Evolutionary conservation across 495 filamentous ascomycete genomes (phyloP).

Genomic region (Bryoglossum gracile): DNA sequence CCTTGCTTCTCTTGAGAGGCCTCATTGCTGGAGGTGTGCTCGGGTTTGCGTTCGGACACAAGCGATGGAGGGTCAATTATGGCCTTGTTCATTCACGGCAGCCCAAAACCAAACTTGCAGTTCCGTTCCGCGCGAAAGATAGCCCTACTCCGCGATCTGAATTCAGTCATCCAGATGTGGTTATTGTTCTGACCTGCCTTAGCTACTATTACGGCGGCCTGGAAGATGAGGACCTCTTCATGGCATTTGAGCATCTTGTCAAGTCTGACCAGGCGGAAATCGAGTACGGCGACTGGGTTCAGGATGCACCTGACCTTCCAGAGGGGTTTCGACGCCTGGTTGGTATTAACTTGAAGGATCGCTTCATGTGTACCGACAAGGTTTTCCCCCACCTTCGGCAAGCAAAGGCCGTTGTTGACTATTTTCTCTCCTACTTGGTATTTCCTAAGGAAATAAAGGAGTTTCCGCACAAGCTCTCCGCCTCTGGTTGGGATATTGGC

Average conservation of each 20-base stretch:
- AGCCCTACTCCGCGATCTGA: conserved; percentile 55
- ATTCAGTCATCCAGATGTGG: conserved; percentile 67
- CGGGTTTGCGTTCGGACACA: conserved; percentile 44
- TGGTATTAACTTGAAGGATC: conserved; percentile 56
- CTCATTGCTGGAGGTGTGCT: conserved; percentile 53
- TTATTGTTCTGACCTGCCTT: conserved; percentile 59
- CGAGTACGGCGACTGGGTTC: conserved; percentile 50
- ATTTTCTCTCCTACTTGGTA: conserved; percentile 52
- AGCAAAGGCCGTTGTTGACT: conserved; percentile 50
- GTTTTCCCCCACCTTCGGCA: conserved; percentile 49
- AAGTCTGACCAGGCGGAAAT: conserved; percentile 47
- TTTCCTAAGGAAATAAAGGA: conserved; percentile 59
- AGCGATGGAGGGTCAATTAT: conserved; percentile 63
- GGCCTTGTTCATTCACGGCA: conserved; percentile 46
- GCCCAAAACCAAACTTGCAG: conserved; percentile 54
- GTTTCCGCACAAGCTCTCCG: conserved; percentile 58
- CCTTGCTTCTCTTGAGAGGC: conserved; percentile 51
- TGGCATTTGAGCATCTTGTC: conserved; percentile 41
- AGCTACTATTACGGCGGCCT: conserved; percentile 66
- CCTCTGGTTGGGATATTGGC: conserved; percentile 64
- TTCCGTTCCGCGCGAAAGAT: conserved; percentile 69
- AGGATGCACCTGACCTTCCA: conserved; percentile 31
- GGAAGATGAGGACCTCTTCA: conserved; percentile 40
- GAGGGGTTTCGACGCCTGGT: conserved; percentile 36
- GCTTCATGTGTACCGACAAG: conserved; percentile 26